Evolutionary conservation across 805 yeast species (phyloP).

Genomic region (Yarrowia sp.): DNA sequence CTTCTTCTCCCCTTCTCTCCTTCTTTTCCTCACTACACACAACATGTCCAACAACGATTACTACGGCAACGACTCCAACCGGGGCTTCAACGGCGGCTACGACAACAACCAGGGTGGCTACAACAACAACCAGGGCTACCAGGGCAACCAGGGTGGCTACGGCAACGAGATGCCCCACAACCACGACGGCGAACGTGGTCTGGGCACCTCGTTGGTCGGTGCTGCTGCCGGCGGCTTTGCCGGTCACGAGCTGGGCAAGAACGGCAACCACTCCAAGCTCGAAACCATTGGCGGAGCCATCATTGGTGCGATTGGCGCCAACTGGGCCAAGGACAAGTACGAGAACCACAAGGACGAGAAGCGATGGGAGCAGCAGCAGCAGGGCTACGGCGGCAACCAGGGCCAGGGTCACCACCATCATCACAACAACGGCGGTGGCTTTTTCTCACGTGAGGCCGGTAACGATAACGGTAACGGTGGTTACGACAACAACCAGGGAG

Average conservation of each 20-base stretch:
- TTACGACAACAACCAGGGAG: constrained; percentile 2
- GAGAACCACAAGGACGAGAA: constrained; percentile 30
- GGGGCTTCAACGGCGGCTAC: neutral
- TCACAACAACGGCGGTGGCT: constrained; percentile 17
- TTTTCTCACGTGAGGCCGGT: constrained; percentile 17
- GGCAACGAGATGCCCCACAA: constrained; percentile 10
- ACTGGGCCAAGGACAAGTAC: constrained; percentile 38
- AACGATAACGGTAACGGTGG: neutral
- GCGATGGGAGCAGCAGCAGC: constrained; percentile 33
- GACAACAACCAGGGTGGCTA: neutral
- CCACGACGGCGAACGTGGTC: constrained; percentile 33
- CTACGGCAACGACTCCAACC: constrained; percentile 25
- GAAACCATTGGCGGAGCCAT: constrained; percentile 39
- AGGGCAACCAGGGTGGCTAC: constrained; percentile 36
- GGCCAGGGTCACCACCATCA: constrained; percentile 3
- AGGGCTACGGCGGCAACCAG: constrained; percentile 31
- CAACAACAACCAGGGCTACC: constrained; percentile 6
- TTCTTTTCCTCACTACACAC: neutral
- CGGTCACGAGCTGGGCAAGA: constrained; percentile 39
- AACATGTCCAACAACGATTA: constrained; percentile 32
- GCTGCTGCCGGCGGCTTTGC: constrained; percentile 40
- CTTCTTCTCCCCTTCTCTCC: no score
- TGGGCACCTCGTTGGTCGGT: constrained; percentile 34
- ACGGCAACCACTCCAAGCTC: constrained; percentile 37
- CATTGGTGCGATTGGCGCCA: constrained; percentile 40